A percentile compares a stretch with the other conserved stretches of the same genome.
Evolutionary conservation across 148 eudicot species (phyloP).

Genomic region (Rhododendron kiyosumense): DNA sequence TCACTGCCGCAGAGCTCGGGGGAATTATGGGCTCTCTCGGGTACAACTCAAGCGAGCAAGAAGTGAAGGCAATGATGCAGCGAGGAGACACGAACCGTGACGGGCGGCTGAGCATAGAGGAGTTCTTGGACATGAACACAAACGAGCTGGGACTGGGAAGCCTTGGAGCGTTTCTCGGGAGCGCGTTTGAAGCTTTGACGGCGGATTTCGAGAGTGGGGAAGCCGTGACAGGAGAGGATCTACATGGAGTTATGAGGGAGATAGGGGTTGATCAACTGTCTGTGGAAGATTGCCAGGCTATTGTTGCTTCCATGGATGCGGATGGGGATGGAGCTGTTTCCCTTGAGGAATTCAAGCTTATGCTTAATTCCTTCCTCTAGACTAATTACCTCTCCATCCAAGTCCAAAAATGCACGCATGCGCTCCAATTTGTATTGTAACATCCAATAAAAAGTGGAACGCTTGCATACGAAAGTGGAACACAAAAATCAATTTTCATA

Average conservation of each 20-base stretch:
- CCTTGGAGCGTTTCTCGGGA: slow-evolving; percentile 12
- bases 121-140: slow-evolving; percentile 40
- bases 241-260: slow-evolving; percentile 27
- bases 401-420: too few relatives aligned
- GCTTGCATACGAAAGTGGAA: too few relatives aligned
- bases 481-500: too few relatives aligned
- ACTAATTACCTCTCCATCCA: too few relatives aligned
- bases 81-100: slow-evolving; percentile 21
- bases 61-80: slow-evolving; percentile 32
- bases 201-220: slow-evolving; percentile 15
- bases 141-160: slow-evolving; percentile 28
- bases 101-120: slow-evolving; percentile 29
- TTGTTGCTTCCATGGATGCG: slow-evolving; percentile 35
- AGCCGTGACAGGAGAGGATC: slow-evolving; percentile 17
- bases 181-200: slow-evolving; percentile 13
- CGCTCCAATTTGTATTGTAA: too few relatives aligned
- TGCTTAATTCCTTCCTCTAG: slow-evolving; percentile 29
- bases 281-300: slow-evolving; percentile 25
- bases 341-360: slow-evolving; percentile 35
- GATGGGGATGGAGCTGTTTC: slow-evolving; percentile 37
- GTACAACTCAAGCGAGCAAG: slow-evolving; percentile 32
- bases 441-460: too few relatives aligned
- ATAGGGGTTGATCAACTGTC: slow-evolving; percentile 21
- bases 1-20: slow-evolving; percentile 30
- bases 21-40: slow-evolving; percentile 43